Percentiles rank a stretch among this genome's conserved stretches.
These are phyloP conservation scores for Macadamia tetraphylla DNA, from an alignment of 164 flowering plant species.

Conservation along the genomic window DNA sequence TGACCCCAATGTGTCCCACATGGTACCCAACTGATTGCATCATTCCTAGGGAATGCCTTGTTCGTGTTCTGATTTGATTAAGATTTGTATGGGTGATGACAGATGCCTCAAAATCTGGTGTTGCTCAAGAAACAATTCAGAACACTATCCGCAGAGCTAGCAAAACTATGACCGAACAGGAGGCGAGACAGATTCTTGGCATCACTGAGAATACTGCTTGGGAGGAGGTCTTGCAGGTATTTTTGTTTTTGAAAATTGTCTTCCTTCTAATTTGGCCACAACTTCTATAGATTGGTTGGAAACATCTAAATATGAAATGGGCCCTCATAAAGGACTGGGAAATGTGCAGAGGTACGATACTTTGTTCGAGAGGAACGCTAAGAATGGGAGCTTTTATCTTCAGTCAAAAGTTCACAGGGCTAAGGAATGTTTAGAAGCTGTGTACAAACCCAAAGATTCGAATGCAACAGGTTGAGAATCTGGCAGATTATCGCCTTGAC, in stretches of 20 bases:
- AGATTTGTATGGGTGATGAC: background rate
- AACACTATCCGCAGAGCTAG: conserved; percentile 21
- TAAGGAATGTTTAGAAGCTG: conserved; percentile 57
- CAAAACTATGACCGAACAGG: conserved; percentile 52
- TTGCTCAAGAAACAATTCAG: conserved; percentile 1
- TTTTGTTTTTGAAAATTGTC: background rate
- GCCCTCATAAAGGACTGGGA: background rate
- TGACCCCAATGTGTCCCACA: no score
- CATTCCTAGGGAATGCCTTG: no score
- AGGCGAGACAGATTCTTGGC: conserved; percentile 74
- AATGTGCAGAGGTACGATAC: conserved; percentile 48
- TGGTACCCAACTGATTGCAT: no score
- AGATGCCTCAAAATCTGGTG: conserved; percentile 17
- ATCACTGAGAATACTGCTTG: conserved; percentile 52
- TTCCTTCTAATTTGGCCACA: background rate
- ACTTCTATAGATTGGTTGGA: no score
- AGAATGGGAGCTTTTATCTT: conserved; percentile 65
- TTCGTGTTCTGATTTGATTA: background rate
- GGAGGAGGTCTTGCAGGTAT: conserved; percentile 64
- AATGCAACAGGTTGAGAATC: conserved; percentile 15
- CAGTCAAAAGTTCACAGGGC: conserved; percentile 78
- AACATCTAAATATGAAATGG: no score
- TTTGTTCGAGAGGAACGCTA: conserved; percentile 54
- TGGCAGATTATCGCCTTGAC: no score
- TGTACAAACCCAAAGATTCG: conserved; percentile 14